These are phyloP conservation scores for Mycena vitilis DNA, from an alignment of 768 basidiomycete species.

Conservation along the genomic window DNA sequence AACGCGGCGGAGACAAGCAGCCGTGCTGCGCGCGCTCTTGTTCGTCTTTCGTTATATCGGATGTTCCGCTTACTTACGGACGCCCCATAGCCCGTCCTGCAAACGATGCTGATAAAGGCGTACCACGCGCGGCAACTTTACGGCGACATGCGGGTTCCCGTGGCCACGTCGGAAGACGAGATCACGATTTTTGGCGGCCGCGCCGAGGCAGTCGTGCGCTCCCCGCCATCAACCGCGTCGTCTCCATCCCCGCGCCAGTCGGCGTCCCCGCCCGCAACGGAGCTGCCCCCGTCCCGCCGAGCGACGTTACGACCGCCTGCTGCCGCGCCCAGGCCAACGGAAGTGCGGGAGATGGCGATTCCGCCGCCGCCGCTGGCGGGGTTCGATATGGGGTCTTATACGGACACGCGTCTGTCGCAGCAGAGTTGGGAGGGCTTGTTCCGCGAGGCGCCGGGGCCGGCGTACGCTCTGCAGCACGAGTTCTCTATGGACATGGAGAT, in stretches of 20 bases:
- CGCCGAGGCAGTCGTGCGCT: constrained; percentile 44
- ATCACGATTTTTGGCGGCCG: constrained; percentile 50
- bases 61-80: not conserved
- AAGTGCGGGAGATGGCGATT: constrained; percentile 11
- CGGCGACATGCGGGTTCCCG: constrained; percentile 33
- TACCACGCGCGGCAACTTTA: constrained; percentile 43
- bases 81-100: constrained; percentile 54
- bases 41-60: constrained; percentile 37
- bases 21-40: constrained; percentile 63
- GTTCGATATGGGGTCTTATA: constrained; percentile 17
- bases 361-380: constrained; percentile 27
- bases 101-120: constrained; percentile 58
- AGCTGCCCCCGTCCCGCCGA: constrained; percentile 4
- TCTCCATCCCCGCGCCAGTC: constrained; percentile 9
- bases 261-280: constrained; percentile 4
- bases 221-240: not conserved
- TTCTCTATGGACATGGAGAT: constrained; percentile 22
- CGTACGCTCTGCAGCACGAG: constrained; percentile 32
- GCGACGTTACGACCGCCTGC: constrained; percentile 16
- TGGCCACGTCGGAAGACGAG: constrained; percentile 45
- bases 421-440: constrained; percentile 52
- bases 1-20: constrained; percentile 57
- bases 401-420: constrained; percentile 22
- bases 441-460: constrained; percentile 47
- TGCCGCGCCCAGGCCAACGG: not conserved